These are phyloP conservation scores for Alopecurus myosuroides DNA, from an alignment of 176 grass and related monocot genomes.

Conservation along the genomic window DNA sequence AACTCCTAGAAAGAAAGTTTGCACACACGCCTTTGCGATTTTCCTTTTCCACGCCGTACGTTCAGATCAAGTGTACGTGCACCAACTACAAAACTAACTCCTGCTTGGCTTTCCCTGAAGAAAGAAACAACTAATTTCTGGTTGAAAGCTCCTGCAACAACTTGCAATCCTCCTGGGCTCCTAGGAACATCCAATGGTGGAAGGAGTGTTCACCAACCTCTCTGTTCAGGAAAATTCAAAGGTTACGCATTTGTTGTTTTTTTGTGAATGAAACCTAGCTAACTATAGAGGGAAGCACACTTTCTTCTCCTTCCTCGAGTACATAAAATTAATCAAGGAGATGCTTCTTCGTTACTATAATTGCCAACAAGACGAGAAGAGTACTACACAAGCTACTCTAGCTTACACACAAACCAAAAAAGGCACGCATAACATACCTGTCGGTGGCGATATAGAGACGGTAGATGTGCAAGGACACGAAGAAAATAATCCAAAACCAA, in stretches of 20 bases:
- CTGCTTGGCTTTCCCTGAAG: too few relatives aligned
- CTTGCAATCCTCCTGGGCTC: neutral
- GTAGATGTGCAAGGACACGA: neutral
- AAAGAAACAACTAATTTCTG: too few relatives aligned
- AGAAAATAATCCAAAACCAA: neutral
- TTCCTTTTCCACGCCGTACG: too few relatives aligned
- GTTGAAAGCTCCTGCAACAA: neutral
- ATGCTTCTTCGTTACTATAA: neutral
- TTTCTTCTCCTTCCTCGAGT: neutral
- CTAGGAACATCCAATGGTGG: neutral
- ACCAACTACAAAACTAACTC: neutral
- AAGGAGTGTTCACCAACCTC: neutral
- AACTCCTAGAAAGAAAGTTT: too few relatives aligned
- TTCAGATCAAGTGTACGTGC: neutral
- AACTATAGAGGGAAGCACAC: neutral
- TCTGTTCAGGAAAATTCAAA: neutral
- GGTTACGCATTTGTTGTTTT: neutral
- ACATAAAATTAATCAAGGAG: neutral
- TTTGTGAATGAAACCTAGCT: neutral
- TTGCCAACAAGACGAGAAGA: neutral
- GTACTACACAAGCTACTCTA: slow-evolving; percentile 5
- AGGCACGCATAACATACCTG: neutral
- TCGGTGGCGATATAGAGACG: neutral
- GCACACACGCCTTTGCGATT: too few relatives aligned
- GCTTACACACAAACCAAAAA: neutral